Conservation (phyloP, 2,329 filamentous ascomycete genomes). For the Colletotrichum lini region DNA sequence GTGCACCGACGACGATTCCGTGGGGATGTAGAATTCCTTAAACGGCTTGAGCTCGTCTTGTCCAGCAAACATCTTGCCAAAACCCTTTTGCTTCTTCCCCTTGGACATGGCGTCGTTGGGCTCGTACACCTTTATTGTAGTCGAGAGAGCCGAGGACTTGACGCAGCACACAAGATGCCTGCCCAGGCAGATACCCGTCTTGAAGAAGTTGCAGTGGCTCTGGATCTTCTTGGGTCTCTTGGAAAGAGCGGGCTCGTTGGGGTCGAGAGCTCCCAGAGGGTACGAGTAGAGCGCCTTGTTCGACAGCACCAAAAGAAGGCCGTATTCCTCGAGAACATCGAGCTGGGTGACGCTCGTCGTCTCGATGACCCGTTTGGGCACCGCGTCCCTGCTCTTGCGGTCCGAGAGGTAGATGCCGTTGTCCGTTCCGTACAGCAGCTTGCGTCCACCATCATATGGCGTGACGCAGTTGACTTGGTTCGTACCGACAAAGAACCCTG, state of each 20-base stretch:
- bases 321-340: slow-evolving; percentile 95
- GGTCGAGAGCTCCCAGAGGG: slow-evolving; percentile 87
- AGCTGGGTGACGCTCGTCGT: slow-evolving; percentile 91
- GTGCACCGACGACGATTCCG: slow-evolving; percentile 97
- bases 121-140: slow-evolving; percentile 99
- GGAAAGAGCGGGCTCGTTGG: slow-evolving; percentile 82
- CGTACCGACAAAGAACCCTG: slow-evolving; percentile 71
- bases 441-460: slow-evolving; percentile 94
- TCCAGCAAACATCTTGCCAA: slow-evolving; percentile 96
- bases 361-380: slow-evolving; percentile 87
- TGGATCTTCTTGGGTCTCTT: slow-evolving; percentile 96
- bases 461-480: slow-evolving; percentile 96
- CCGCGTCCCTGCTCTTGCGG: slow-evolving; percentile 87
- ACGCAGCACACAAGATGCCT: slow-evolving; percentile 96
- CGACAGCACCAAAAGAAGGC: slow-evolving; percentile 89
- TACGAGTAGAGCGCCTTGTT: slow-evolving; percentile 96
- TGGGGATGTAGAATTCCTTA: slow-evolving; percentile 99
- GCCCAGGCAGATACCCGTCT: slow-evolving; percentile 93
- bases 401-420: slow-evolving; percentile 94
- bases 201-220: slow-evolving; percentile 98
- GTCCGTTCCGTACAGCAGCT: slow-evolving; percentile 95
- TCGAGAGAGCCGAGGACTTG: slow-evolving; percentile 92
- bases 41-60: slow-evolving; percentile 97
- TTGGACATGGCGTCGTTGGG: slow-evolving; percentile 95
- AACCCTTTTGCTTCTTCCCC: slow-evolving; percentile 94